Conservation (phyloP, 169 alveolate genomes). For the Cystoisospora suis region DNA sequence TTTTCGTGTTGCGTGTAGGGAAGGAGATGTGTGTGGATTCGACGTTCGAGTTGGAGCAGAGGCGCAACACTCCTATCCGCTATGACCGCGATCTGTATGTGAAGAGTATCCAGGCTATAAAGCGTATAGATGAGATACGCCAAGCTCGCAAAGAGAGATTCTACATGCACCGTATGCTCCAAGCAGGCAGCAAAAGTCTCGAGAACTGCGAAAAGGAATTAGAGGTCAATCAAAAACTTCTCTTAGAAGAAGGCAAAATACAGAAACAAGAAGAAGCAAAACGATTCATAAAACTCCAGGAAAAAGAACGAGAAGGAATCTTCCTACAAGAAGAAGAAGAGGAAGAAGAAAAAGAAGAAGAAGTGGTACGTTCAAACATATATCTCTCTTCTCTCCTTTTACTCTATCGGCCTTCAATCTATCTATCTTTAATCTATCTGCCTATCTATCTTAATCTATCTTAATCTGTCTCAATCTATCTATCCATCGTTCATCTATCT, state of each 20-base stretch:
- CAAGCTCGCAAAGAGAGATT: constrained; percentile 57
- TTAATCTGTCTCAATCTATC: too few species aligned
- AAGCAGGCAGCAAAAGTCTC: background rate
- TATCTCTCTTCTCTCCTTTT: background rate
- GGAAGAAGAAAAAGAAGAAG: constrained; percentile 35
- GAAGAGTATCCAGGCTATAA: constrained; percentile 96
- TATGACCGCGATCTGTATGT: constrained; percentile 95
- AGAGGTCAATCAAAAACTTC: constrained; percentile 16
- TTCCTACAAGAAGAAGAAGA: constrained; percentile 27
- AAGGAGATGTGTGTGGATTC: constrained; percentile 96
- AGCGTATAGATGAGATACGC: constrained; percentile 91
- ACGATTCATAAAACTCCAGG: background rate
- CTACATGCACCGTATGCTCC: constrained; percentile 57
- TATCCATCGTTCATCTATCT: too few species aligned
- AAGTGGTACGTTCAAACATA: background rate
- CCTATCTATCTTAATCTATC: background rate
- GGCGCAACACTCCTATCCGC: constrained; percentile 93
- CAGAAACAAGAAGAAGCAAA: background rate
- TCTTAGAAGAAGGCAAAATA: background rate
- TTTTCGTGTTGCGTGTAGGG: constrained; percentile 67
- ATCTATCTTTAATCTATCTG: background rate
- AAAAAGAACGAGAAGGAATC: background rate
- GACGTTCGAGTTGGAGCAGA: constrained; percentile 95
- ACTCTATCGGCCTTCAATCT: background rate
- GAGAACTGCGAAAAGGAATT: background rate